Conservation (phyloP, 2,329 filamentous ascomycete genomes). For the Scedosporium dehoogii region DNA sequence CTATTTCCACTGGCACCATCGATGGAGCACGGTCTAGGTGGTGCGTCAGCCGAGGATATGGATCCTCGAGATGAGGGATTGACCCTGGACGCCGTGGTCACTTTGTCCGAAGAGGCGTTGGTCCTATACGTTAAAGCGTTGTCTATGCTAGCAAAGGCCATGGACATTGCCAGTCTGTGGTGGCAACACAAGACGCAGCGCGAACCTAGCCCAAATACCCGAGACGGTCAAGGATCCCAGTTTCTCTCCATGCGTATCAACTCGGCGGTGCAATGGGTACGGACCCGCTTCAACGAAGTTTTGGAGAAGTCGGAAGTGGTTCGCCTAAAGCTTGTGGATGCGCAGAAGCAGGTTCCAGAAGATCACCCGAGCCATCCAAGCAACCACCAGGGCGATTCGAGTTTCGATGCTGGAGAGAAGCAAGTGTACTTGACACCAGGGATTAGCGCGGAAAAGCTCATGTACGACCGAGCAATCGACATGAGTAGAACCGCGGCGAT, state of each 20-base stretch:
- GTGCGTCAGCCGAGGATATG: slow-evolving; percentile 43
- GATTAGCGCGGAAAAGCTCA: slow-evolving; percentile 88
- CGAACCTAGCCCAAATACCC: slow-evolving; percentile 34
- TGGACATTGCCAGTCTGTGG: slow-evolving; percentile 91
- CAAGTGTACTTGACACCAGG: slow-evolving; percentile 79
- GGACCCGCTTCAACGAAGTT: slow-evolving; percentile 90
- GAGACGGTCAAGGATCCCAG: slow-evolving; percentile 28
- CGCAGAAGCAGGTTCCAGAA: slow-evolving; percentile 70
- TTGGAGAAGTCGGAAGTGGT: slow-evolving; percentile 93
- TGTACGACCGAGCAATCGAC: slow-evolving; percentile 95
- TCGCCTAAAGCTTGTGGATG: slow-evolving; percentile 76
- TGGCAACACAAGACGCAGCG: slow-evolving; percentile 72
- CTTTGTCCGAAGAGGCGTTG: slow-evolving; percentile 85
- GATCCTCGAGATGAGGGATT: slow-evolving; percentile 60
- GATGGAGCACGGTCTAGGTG: slow-evolving; percentile 59
- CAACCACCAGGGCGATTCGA: slow-evolving; percentile 53
- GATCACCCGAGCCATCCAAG: slow-evolving; percentile 80
- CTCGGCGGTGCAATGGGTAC: slow-evolving; percentile 90
- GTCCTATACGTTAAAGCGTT: slow-evolving; percentile 95
- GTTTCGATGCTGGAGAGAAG: slow-evolving; percentile 56
- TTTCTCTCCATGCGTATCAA: slow-evolving; percentile 66
- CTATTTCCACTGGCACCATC: slow-evolving; percentile 83
- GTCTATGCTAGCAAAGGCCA: slow-evolving; percentile 80
- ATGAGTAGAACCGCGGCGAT: slow-evolving; percentile 94
- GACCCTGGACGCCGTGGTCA: slow-evolving; percentile 75